Evolutionary conservation across 2,329 filamentous ascomycete genomes (phyloP), one percentile per base, ranked within the genome.

Genomic region (Aspergillus jensenii): DNA sequence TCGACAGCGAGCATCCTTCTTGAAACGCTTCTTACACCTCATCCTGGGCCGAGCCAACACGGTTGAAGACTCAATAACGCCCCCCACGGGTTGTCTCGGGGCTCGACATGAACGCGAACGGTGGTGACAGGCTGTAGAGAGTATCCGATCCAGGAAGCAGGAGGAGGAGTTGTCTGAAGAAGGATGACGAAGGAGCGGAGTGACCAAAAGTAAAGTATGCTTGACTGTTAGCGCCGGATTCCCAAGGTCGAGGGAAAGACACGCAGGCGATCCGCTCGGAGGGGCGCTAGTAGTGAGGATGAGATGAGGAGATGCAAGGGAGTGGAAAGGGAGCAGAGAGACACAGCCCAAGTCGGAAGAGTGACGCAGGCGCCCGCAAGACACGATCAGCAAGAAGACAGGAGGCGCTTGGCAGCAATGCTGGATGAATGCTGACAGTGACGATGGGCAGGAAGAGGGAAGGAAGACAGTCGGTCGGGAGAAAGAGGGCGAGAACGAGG

Each of bases 1-100:
- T 68, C 68, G 67, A 68, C 70, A 73, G 72, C 69, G 71, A 72
- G 70, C 71, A 74, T 74, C 68, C 68, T 72, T 67, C 68, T 74
- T 77, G 62, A 70, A 73, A 58, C 75, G 74, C 75, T 76, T 78
- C 69, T 72, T 74, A 75, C 71, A 74, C 74, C 74, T 71, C 76
- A 77, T 77, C 69, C 75, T 77, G 74, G 68, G 68, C 66, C 60
- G 61, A 59, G 54, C 62, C 64, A 60, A 60, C 56, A 55, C 59
- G 58, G 50, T 60, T 59, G 58, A 65, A 12, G 66, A 58, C 62
- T 69, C 70, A 73, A 67, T 65, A 65, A 69, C 68, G 65, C 56
- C 63, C 56, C 62, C 64, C 63, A 65, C 65, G 60, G 52, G 56
- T 64, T 56, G 59, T 62, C 57, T 60, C 59, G 39, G 62, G 59